A percentile compares a stretch with the other conserved stretches of the same genome.
These are phyloP conservation scores for Amesomyces nigricolor DNA, from an alignment of 2,329 filamentous ascomycete genomes.

Conservation along the genomic window DNA sequence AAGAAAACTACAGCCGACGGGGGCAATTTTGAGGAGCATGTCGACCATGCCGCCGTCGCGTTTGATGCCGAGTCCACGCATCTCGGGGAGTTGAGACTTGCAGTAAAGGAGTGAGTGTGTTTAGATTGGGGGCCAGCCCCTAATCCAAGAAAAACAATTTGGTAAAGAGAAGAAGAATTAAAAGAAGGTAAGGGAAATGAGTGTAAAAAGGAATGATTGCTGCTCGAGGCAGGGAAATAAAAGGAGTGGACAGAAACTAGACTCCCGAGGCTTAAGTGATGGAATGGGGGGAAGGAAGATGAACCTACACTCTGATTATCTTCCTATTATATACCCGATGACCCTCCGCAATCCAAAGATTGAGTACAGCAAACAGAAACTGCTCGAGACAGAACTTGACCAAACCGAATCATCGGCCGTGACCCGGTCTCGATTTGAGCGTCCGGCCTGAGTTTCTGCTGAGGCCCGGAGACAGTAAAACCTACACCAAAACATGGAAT, in stretches of 20 bases:
- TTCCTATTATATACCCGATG: background rate
- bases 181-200: background rate
- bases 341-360: too few species aligned
- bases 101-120: background rate
- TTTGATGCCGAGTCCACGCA: background rate
- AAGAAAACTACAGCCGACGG: slow-evolving; percentile 13
- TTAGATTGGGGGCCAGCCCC: slow-evolving; percentile 11
- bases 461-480: too few species aligned
- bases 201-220: slow-evolving; percentile 1
- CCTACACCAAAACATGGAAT: too few species aligned
- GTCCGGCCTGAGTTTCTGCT: too few species aligned
- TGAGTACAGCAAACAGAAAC: background rate
- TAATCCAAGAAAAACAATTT: background rate
- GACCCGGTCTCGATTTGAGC: too few species aligned
- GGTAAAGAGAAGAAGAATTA: background rate
- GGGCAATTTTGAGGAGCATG: slow-evolving; percentile 14
- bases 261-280: background rate
- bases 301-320: background rate
- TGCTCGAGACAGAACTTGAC: background rate
- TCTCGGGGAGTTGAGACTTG: background rate
- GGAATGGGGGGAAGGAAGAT: background rate
- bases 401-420: background rate
- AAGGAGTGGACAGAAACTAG: background rate
- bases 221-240: background rate
- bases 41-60: background rate